phyloP scores from a whole-genome alignment of 2,329 filamentous ascomycete species.

The Colletotrichum sp. region DNA sequence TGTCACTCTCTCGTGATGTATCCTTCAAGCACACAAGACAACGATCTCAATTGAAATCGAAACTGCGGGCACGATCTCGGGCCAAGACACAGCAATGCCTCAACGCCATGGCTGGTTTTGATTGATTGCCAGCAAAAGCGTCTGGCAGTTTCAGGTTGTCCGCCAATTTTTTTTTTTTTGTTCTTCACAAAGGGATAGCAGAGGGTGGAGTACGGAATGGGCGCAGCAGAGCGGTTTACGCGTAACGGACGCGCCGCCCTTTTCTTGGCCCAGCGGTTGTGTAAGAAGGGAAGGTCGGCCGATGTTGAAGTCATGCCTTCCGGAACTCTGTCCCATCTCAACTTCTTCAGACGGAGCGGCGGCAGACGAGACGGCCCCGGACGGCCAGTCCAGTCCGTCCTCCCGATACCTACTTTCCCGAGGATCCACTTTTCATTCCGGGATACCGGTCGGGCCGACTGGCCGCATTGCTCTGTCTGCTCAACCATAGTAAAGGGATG shows the following conservation, averaged over 20 bases:
- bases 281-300: background rate
- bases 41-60: background rate
- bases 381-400: background rate
- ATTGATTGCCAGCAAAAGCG: background rate
- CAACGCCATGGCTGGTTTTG: background rate
- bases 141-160: background rate
- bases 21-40: too few relatives aligned
- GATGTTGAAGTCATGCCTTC: background rate
- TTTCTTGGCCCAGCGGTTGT: background rate
- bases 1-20: background rate
- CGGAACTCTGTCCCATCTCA: background rate
- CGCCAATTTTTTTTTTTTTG: background rate
- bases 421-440: background rate
- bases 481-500: background rate
- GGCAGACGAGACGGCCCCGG: background rate
- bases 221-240: background rate
- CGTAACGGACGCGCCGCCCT: background rate
- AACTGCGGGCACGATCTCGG: background rate
- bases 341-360: background rate
- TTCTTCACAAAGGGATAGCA: background rate
- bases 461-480: background rate
- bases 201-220: background rate
- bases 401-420: background rate
- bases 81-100: background rate
- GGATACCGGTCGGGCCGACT: background rate